Percentiles rank a stretch among this genome's conserved stretches.
These are phyloP conservation scores for Phlebopus sp. DNA, from an alignment of 1,284 basidiomycete genomes.

Conservation along the genomic window DNA sequence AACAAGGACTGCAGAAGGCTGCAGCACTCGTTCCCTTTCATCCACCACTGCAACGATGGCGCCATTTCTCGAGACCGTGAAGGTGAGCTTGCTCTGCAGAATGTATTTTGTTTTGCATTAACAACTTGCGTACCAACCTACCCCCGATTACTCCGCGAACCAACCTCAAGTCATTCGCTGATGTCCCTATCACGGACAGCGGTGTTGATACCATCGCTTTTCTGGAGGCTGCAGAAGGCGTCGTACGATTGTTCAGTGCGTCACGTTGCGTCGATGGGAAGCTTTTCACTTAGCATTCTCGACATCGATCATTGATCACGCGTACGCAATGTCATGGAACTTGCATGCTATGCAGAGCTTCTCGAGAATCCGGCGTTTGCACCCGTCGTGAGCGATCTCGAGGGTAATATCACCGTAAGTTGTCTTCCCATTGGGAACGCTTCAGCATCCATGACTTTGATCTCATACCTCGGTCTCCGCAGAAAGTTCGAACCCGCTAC, in stretches of 20 bases:
- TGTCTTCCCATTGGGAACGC: neutral
- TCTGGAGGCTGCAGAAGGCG: constrained; percentile 85
- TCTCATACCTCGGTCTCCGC: constrained; percentile 1
- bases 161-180: constrained; percentile 75
- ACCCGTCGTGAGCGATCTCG: constrained; percentile 86
- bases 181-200: constrained; percentile 83
- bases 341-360: constrained; percentile 55
- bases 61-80: constrained; percentile 84
- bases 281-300: constrained; percentile 1
- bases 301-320: neutral
- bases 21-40: neutral
- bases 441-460: constrained; percentile 2
- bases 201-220: constrained; percentile 90
- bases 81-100: constrained; percentile 43
- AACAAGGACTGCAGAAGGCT: too few species aligned
- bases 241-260: constrained; percentile 91
- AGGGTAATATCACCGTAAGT: constrained; percentile 84
- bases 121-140: neutral
- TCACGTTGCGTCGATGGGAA: constrained; percentile 5
- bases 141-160: neutral
- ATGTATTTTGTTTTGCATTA: neutral
- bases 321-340: neutral
- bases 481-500: constrained; percentile 91
- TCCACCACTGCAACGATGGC: constrained; percentile 52
- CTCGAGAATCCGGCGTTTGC: constrained; percentile 86